These are phyloP conservation scores for Exophiala alcalophila DNA, from an alignment of 2,329 filamentous ascomycete species.

Conservation along the genomic window DNA sequence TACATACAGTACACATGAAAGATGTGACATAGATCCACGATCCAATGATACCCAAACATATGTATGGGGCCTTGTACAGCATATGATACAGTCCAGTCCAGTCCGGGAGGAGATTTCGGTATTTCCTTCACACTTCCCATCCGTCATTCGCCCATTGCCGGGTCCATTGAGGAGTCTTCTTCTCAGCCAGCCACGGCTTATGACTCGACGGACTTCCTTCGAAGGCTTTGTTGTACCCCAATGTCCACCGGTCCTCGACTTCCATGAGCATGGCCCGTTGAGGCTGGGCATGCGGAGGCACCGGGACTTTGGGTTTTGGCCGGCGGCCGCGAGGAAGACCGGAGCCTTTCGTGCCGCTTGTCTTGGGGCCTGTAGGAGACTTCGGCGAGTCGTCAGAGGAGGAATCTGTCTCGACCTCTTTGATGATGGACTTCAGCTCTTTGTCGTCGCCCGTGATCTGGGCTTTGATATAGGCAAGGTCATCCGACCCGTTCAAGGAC, in stretches of 20 bases:
- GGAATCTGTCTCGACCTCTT: conserved; percentile 50
- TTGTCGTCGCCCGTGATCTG: conserved; percentile 74
- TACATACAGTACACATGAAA: too few relatives aligned
- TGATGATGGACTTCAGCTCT: conserved; percentile 72
- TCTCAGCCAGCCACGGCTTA: conserved; percentile 23
- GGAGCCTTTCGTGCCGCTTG: conserved; percentile 20
- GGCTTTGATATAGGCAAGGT: conserved; percentile 69
- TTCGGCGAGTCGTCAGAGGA: too few relatives aligned
- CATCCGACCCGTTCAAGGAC: conserved; percentile 52
- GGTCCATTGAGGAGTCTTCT: conserved; percentile 14
- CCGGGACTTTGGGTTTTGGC: conserved; percentile 34
- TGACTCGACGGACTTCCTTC: conserved; percentile 9
- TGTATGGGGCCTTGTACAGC: too few relatives aligned
- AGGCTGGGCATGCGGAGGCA: conserved; percentile 38
- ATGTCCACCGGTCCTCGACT: conserved; percentile 32
- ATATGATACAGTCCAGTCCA: too few relatives aligned
- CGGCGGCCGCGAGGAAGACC: conserved; percentile 18
- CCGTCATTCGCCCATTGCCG: conserved; percentile 30
- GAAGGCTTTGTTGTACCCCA: conserved; percentile 27
- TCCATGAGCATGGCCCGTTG: conserved; percentile 48
- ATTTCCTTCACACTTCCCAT: conserved; percentile 35
- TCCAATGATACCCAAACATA: too few relatives aligned
- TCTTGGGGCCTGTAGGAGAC: too few relatives aligned
- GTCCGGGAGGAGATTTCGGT: too few relatives aligned
- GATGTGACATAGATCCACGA: too few relatives aligned